Base-by-base conservation (phyloP, 352 stramenopile genomes). In the Phytophthora colocasiae region DNA sequence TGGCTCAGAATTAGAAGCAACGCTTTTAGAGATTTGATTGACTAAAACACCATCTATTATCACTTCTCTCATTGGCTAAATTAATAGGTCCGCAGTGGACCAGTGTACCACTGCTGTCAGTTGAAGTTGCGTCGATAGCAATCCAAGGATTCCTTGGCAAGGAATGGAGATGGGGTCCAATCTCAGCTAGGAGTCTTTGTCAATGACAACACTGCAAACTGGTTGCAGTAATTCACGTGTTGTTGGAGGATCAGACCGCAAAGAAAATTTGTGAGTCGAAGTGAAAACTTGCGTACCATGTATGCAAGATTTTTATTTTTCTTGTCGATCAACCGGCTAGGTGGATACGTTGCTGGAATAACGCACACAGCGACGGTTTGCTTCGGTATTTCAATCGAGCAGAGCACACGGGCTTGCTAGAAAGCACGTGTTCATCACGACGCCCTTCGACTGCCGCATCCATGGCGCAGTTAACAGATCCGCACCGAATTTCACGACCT, bases 401-500 rank as follows among this genome's bases (percentile, higher is more conserved):
- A 52, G 19, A 10, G 22, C 24, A 47, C 31, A 32, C 24, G 26
- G 9, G n/a, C 54, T 62, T 53, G 53, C 55, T 55, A 32, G 15
- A 55, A 63, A 41, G 44, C 55, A 63, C 44, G 55, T 62, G 41
- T 53, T 53, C 43, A 53, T 62, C 54, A 62, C 14, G 43, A 4
- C 41, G 12, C 15, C n/a, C 24, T 53, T 39, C 31, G 19, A 40
- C 55, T 14, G 45, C 40, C 46, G 26, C 44, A 34, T 34, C 31
- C 31, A 34, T 58, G 46, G 14, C 24, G 24, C 32, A 48, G 57
- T 65, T 65, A 65, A 65, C 57, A 64, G 24, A 43, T 64, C 45
- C 32, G 15, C 34, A 55, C 55, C 46, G 57, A 62, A 39, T 39
- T 17, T 34, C 31, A 34, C 31, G 31, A 34, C 31, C 31, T 34